Percentiles rank a stretch among this genome's conserved stretches.
These are phyloP conservation scores for Pogostemon cablin DNA, from an alignment of 257 asterid genomes.

Conservation along the genomic window DNA sequence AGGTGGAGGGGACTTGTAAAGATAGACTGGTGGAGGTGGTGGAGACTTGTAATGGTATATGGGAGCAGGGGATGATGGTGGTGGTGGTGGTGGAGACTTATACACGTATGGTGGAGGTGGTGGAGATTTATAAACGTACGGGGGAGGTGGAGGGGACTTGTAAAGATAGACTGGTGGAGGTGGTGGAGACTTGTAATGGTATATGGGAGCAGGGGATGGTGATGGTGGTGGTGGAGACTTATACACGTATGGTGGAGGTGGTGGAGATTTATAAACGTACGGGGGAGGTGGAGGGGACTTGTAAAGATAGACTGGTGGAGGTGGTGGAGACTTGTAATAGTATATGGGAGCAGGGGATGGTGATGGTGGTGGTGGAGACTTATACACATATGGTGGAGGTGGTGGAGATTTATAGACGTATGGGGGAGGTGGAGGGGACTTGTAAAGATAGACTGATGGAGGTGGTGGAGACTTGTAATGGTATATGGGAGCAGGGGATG, in stretches of 20 bases:
- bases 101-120: conserved; percentile 39
- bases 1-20: conserved; percentile 21
- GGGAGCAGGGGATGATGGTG: conserved; percentile 22
- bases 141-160: conserved; percentile 36
- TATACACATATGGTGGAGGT: conserved; percentile 9
- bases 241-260: conserved; percentile 31
- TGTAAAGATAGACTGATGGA: too few relatives aligned
- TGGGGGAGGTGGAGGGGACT: background rate
- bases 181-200: conserved; percentile 40
- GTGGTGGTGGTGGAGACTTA: conserved; percentile 40
- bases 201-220: background rate
- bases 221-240: conserved; percentile 41
- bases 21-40: conserved; percentile 36
- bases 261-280: conserved; percentile 35
- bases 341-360: background rate
- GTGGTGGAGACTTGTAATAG: conserved; percentile 35
- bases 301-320: conserved; percentile 35
- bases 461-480: too few relatives aligned
- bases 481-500: background rate
- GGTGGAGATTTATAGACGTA: conserved; percentile 36
- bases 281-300: conserved; percentile 36
- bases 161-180: conserved; percentile 34
- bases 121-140: conserved; percentile 38
- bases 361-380: conserved; percentile 37
- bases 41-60: conserved; percentile 37